phyloP scores from a whole-genome alignment of 768 basidiomycete genomes.

The Tremella mesenterica region DNA sequence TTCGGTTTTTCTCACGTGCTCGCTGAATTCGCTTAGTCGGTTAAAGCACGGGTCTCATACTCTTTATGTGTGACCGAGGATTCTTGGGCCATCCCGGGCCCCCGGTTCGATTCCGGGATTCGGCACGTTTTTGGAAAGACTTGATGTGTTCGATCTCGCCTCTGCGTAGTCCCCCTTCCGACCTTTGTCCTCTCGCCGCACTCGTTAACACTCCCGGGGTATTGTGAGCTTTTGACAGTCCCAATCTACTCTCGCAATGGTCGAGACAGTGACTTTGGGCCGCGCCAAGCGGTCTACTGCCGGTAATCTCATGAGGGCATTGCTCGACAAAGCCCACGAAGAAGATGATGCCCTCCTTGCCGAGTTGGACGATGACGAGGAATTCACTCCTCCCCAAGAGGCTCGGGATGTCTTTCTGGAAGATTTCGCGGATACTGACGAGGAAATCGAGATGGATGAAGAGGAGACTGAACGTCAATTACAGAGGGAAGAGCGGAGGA shows the following conservation, averaged over 20 bases:
- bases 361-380: constrained; percentile 40
- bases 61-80: too few species aligned
- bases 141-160: too few species aligned
- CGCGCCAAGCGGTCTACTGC: constrained; percentile 38
- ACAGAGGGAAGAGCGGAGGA: constrained; percentile 26
- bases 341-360: constrained; percentile 39
- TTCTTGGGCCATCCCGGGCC: too few species aligned
- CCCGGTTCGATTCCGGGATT: too few species aligned
- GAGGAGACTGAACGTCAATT: constrained; percentile 29
- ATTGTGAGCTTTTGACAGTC: too few species aligned
- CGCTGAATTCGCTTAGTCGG: too few species aligned
- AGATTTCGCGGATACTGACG: constrained; percentile 43
- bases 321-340: constrained; percentile 41
- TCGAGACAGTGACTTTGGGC: constrained; percentile 30
- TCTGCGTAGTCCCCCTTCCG: too few species aligned
- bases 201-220: too few species aligned
- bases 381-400: constrained; percentile 37
- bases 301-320: constrained; percentile 41
- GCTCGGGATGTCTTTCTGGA: constrained; percentile 36
- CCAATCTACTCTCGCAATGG: neutral
- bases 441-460: constrained; percentile 38
- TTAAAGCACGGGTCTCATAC: too few species aligned
- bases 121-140: too few species aligned
- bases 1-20: too few species aligned
- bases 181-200: too few species aligned